Percentiles rank a stretch among this genome's conserved stretches.
These are phyloP conservation scores for Tulasnella calospora DNA, from an alignment of 768 basidiomycete genomes.

Conservation along the genomic window DNA sequence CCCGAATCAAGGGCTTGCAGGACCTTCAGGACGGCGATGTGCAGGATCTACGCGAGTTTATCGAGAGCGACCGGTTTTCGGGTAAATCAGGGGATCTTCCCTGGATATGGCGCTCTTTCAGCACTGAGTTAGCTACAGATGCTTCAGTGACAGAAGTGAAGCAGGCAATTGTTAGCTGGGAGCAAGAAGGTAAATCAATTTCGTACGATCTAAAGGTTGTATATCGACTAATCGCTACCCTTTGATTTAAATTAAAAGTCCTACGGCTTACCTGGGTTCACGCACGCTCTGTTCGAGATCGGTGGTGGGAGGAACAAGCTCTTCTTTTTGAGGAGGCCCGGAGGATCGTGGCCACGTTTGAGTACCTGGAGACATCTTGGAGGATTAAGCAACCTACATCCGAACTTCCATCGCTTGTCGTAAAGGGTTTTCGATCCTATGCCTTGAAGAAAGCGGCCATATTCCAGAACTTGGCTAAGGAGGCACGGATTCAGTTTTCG, in stretches of 20 bases:
- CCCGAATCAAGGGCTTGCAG: background rate
- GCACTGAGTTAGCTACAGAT: background rate
- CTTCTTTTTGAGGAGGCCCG: background rate
- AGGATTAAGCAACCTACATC: background rate
- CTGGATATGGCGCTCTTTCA: background rate
- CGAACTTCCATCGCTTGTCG: background rate
- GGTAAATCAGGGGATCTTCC: background rate
- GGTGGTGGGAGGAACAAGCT: background rate
- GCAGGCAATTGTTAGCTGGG: background rate
- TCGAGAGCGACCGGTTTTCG: background rate
- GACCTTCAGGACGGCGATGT: background rate
- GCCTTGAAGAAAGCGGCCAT: background rate
- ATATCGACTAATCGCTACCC: background rate
- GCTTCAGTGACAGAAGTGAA: background rate
- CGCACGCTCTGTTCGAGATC: background rate
- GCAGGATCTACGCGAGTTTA: background rate
- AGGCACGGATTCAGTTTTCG: background rate
- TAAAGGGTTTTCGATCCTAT: background rate
- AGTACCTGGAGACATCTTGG: background rate
- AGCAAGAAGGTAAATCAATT: background rate
- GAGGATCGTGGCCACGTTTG: background rate
- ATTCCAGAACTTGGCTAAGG: background rate
- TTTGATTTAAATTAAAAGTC: background rate
- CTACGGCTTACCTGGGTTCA: background rate
- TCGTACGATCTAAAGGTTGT: no score